Evolutionary conservation across 441 rosid genomes (phyloP), one percentile per base, ranked within the genome.

Genomic region (Daphne laureola): DNA sequence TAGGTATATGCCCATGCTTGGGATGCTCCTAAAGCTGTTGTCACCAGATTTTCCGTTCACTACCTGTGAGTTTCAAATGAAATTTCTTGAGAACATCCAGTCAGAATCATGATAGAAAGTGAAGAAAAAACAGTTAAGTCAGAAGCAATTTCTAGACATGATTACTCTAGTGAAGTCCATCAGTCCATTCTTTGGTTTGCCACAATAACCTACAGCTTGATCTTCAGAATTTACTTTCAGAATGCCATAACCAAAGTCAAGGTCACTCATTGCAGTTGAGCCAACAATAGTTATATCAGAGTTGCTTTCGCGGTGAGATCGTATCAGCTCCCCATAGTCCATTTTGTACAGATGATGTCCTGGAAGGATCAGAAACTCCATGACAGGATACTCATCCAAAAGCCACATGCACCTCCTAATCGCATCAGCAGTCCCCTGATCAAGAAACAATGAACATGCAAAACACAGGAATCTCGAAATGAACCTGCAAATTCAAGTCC

Each of bases 371-470:
- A 87, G 67, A 72, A 77, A 90, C 62, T 85, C 90, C 0, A 71
- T 65, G 46, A 83, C 79, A 4, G 85, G 92, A 38, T 77, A 67
- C 74, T 90, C 95, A 52, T 85, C 95, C 57, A 90, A 65, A 15
- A 85, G 70, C 96, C 96, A 85, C 67, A 85, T 59, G 54, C 95
- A 87, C 63, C 87, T 78, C 70, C 98, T 81, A 17, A 90, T 80
- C 0, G 95, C 95, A 73, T 87, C 98, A 53, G 92, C 98, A 73
- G 72, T 74, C 51, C 96, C 98, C 98, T 81, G 13, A 47, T 2
- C 9, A 14, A 11, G 41, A 42, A 17, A 61, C 54, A 13, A 25
- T 49, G 43, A 14, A 46, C 43, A 53, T 12, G 23, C 6, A 41
- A 8, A 50, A 40, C 44, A 3, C 14, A 3, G 14, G 5, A 56